These are phyloP conservation scores for Coemansia sp. DNA, from an alignment of 192 early-diverging fungal species.

Conservation along the genomic window DNA sequence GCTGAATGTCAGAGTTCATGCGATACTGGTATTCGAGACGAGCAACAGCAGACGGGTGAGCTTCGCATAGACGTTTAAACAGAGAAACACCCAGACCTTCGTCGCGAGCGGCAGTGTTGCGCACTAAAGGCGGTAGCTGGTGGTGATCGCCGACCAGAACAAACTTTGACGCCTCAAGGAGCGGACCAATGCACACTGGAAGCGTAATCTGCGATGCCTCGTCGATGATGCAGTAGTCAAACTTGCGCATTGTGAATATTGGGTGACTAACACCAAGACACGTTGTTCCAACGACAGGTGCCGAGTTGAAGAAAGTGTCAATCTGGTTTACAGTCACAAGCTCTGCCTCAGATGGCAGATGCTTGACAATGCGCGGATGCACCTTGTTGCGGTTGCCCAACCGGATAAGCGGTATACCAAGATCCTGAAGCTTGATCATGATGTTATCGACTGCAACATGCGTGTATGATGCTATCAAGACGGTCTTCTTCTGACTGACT, in stretches of 20 bases:
- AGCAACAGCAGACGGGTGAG: slow-evolving; percentile 73
- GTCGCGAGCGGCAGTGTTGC: slow-evolving; percentile 35
- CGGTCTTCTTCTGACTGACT: slow-evolving; percentile 64
- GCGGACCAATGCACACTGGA: slow-evolving; percentile 85
- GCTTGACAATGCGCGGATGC: slow-evolving; percentile 50
- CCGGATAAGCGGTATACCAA: slow-evolving; percentile 62
- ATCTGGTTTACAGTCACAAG: slow-evolving; percentile 63
- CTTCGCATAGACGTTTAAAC: slow-evolving; percentile 78
- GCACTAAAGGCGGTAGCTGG: slow-evolving; percentile 89
- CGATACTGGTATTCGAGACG: slow-evolving; percentile 84
- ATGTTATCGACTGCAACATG: slow-evolving; percentile 93
- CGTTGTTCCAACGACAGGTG: slow-evolving; percentile 79
- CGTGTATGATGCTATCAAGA: slow-evolving; percentile 87
- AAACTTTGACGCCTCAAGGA: slow-evolving; percentile 78
- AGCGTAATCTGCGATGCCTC: slow-evolving; percentile 94
- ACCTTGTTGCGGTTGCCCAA: slow-evolving; percentile 68
- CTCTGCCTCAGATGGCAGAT: slow-evolving; percentile 31
- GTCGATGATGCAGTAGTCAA: slow-evolving; percentile 97
- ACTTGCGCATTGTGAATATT: slow-evolving; percentile 69
- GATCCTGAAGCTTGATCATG: slow-evolving; percentile 76
- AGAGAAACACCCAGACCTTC: slow-evolving; percentile 59
- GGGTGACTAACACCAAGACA: slow-evolving; percentile 81
- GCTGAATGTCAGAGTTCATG: slow-evolving; percentile 91
- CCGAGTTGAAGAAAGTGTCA: slow-evolving; percentile 57
- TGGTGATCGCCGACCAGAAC: slow-evolving; percentile 95